Percentiles rank a stretch among this genome's conserved stretches.
phyloP scores from a whole-genome alignment of 176 grass and related monocot species.

The sorghum (Sorghum bicolor) region DNA sequence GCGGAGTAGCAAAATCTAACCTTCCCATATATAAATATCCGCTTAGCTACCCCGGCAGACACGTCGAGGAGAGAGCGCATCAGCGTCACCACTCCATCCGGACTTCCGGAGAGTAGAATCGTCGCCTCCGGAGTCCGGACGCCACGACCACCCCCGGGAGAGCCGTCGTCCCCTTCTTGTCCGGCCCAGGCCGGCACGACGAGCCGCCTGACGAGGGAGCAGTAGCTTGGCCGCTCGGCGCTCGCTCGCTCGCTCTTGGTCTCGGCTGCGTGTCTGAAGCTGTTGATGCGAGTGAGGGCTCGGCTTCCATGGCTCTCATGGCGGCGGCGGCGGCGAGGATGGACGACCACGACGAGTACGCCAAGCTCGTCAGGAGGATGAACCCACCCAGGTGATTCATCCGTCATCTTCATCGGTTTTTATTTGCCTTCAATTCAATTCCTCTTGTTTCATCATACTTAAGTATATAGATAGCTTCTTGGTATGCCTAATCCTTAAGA shows the following conservation, averaged over 20 bases:
- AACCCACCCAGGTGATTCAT: constrained; percentile 65
- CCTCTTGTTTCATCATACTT: no score
- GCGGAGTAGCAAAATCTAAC: neutral
- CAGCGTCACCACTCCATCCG: neutral
- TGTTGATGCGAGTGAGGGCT: constrained; percentile 20
- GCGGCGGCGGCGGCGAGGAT: constrained; percentile 10
- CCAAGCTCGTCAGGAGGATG: constrained; percentile 81
- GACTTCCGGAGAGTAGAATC: neutral
- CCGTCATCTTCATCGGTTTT: neutral
- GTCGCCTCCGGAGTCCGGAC: neutral
- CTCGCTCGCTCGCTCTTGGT: neutral
- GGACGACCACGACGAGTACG: constrained; percentile 69
- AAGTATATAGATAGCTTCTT: neutral
- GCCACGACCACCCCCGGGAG: neutral
- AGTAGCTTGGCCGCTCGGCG: neutral
- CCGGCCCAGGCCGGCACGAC: neutral
- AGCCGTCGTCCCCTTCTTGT: neutral
- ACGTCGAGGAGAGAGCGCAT: neutral
- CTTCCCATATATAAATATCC: neutral
- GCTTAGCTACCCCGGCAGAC: neutral
- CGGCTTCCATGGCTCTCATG: constrained; percentile 22
- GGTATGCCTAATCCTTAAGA: neutral
- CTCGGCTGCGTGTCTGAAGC: neutral
- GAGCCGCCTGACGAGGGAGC: neutral
- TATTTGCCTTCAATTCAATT: neutral